Evolutionary conservation across 176 grass and related monocot species (phyloP).

Genomic region (Rhynchospora tenuis): DNA sequence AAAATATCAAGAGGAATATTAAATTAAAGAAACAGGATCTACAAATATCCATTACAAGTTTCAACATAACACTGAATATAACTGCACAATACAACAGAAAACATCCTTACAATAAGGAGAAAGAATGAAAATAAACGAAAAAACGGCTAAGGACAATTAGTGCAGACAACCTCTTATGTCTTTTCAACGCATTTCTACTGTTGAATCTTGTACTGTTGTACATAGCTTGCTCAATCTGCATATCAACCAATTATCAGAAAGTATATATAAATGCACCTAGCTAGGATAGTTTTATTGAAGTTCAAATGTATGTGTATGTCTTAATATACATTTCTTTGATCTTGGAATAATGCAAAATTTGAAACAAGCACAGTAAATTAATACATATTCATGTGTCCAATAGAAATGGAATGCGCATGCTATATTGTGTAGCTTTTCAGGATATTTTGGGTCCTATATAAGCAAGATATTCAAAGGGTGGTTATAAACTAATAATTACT

Average conservation of each 20-base stretch:
- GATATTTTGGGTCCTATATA: too few relatives aligned
- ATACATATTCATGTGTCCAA: too few relatives aligned
- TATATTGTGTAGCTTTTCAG: too few relatives aligned
- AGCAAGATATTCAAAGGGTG: too few relatives aligned
- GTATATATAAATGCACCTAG: too few relatives aligned
- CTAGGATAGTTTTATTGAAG: background rate
- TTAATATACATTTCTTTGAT: background rate
- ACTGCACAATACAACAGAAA: background rate
- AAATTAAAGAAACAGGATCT: background rate
- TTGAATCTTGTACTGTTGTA: background rate
- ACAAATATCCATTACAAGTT: background rate
- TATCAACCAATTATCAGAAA: too few relatives aligned
- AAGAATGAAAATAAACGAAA: conserved; percentile 10
- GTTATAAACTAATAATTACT: too few relatives aligned
- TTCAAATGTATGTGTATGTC: background rate
- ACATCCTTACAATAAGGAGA: background rate
- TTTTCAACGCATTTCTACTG: background rate
- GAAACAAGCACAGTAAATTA: too few relatives aligned
- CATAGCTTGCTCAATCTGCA: background rate
- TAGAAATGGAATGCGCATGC: too few relatives aligned
- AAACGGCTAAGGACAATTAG: background rate
- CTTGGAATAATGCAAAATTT: background rate
- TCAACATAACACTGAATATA: background rate
- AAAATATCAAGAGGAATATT: background rate
- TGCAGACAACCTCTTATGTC: conserved; percentile 14